Percentiles rank a stretch among this genome's conserved stretches.
Evolutionary conservation across 2,329 filamentous ascomycete species (phyloP).

Genomic region (Cladosporium sp.): DNA sequence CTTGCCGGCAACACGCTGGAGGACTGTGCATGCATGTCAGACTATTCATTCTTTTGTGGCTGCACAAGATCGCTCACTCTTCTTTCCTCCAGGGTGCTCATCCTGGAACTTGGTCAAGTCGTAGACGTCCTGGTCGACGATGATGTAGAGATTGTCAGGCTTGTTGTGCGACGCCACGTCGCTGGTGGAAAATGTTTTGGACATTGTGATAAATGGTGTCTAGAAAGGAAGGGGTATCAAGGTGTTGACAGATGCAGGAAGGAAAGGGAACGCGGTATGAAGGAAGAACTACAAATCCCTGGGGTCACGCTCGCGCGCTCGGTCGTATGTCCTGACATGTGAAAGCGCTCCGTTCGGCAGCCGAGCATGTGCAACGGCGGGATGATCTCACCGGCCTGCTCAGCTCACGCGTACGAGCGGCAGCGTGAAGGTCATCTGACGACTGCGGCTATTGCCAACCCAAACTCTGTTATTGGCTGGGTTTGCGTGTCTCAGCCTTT

Average conservation of each 20-base stretch:
- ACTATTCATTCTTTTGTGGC: neutral
- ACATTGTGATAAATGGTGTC: constrained; percentile 52
- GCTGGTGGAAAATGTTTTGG: constrained; percentile 73
- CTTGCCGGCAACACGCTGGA: constrained; percentile 59
- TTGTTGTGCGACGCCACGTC: constrained; percentile 94
- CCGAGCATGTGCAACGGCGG: constrained; percentile 9
- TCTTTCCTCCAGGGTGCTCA: constrained; percentile 52
- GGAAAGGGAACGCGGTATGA: neutral
- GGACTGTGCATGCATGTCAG: constrained; percentile 38
- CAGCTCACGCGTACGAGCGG: neutral
- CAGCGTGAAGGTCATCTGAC: constrained; percentile 6
- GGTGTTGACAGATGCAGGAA: neutral
- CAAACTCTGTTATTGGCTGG: constrained; percentile 1
- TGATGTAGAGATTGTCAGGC: constrained; percentile 75
- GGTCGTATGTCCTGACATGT: constrained; percentile 1
- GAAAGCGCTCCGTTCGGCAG: neutral
- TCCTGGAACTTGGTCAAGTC: constrained; percentile 68
- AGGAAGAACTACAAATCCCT: constrained; percentile 5
- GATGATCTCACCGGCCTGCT: constrained; percentile 6
- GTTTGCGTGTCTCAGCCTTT: neutral
- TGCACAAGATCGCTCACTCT: constrained; percentile 43
- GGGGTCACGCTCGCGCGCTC: neutral
- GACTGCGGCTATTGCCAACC: constrained; percentile 2
- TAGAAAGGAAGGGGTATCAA: constrained; percentile 1
- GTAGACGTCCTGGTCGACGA: constrained; percentile 92